Evolutionary conservation across 805 yeast species (phyloP).

Genomic region (Schwanniomyces pseudopolymorphus): DNA sequence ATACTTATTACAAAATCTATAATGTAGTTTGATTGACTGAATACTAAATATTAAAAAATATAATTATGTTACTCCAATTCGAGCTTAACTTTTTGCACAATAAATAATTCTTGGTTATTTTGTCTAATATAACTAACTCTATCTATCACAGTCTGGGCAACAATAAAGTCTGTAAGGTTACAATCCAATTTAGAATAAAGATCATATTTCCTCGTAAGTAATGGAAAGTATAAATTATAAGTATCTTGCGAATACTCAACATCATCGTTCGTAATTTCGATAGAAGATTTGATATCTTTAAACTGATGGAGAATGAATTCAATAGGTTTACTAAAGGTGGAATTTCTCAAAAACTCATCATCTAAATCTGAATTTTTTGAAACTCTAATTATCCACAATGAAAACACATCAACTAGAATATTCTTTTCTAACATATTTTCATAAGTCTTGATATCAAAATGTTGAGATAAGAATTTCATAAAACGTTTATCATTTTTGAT

Average conservation of each 20-base stretch:
- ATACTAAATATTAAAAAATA: too few relatives aligned
- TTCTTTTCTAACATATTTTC: constrained; percentile 1
- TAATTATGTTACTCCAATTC: too few relatives aligned
- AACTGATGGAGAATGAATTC: constrained; percentile 1
- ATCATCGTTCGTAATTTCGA: constrained; percentile 4
- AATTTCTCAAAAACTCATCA: background rate
- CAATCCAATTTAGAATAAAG: background rate
- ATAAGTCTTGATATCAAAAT: background rate
- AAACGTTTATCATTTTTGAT: constrained; percentile 5
- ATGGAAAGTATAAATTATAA: background rate
- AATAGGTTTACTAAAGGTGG: background rate
- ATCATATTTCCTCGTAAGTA: background rate
- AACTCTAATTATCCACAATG: constrained; percentile 6
- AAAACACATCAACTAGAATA: constrained; percentile 2
- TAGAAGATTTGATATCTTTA: constrained; percentile 1
- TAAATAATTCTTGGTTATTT: constrained; percentile 4
- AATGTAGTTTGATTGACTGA: too few relatives aligned
- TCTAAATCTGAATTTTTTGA: background rate
- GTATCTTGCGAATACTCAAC: background rate
- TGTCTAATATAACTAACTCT: constrained; percentile 5
- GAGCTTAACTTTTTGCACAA: constrained; percentile 4
- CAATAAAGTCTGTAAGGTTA: background rate
- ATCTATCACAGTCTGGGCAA: constrained; percentile 7
- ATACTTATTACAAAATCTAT: too few relatives aligned
- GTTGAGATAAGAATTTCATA: background rate